phyloP scores from a whole-genome alignment of 345 rosid genomes.

The Camelina neglecta region DNA sequence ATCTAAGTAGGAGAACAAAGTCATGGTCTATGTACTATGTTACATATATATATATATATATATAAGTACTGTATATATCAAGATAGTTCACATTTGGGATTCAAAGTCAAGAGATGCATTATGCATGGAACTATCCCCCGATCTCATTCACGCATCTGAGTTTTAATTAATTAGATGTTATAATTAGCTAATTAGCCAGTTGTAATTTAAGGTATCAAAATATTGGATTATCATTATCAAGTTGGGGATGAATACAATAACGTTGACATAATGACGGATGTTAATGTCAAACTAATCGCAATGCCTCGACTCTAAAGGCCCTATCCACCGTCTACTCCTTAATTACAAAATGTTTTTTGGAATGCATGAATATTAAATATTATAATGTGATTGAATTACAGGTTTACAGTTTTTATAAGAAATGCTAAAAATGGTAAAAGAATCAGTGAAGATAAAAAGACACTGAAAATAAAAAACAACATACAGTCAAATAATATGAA shows the following conservation, averaged over 20 bases:
- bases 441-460: not conserved
- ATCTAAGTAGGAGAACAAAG: conserved; percentile 12
- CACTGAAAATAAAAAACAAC: not conserved
- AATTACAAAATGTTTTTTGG: not conserved
- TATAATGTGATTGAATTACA: not conserved
- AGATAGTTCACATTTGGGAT: conserved; percentile 20
- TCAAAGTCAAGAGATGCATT: conserved; percentile 25
- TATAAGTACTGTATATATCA: not conserved
- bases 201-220: not conserved
- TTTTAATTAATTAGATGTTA: not conserved
- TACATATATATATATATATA: not conserved
- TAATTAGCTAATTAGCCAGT: not conserved
- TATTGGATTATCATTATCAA: not conserved
- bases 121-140: not conserved
- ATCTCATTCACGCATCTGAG: not conserved
- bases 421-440: not conserved
- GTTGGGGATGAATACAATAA: conserved; percentile 3
- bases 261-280: conserved; percentile 15
- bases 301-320: conserved; percentile 1
- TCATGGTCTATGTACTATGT: not conserved
- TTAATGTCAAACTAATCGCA: not conserved
- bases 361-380: not conserved
- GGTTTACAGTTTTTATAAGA: not conserved
- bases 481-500: no score
- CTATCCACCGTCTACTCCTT: not conserved